These are phyloP conservation scores for Lentinus polychrous DNA, from an alignment of 1,284 basidiomycete species.

Conservation along the genomic window DNA sequence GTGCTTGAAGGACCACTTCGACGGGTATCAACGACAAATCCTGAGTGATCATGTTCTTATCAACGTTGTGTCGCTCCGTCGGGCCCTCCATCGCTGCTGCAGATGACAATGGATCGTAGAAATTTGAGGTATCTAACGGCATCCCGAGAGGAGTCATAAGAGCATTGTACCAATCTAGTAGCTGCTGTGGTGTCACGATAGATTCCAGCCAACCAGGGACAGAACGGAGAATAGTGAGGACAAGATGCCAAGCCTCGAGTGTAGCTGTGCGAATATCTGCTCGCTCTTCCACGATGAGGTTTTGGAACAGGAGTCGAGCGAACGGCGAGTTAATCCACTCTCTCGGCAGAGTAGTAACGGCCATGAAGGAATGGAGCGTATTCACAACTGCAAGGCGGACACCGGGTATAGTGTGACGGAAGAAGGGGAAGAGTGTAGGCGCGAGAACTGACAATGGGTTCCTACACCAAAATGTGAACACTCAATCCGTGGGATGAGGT, in stretches of 20 bases:
- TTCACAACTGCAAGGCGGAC: constrained; percentile 93
- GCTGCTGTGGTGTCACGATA: constrained; percentile 44
- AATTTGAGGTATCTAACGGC: constrained; percentile 66
- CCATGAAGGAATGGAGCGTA: constrained; percentile 84
- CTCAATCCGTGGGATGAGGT: neutral
- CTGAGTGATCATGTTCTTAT: constrained; percentile 93
- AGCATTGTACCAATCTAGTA: constrained; percentile 80
- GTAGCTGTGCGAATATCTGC: constrained; percentile 79
- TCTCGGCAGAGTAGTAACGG: constrained; percentile 65
- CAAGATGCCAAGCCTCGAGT: constrained; percentile 72
- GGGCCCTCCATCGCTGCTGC: constrained; percentile 36
- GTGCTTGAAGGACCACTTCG: constrained; percentile 78
- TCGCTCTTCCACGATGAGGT: constrained; percentile 91
- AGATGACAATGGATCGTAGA: constrained; percentile 58
- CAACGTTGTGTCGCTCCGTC: constrained; percentile 83
- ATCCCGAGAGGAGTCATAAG: constrained; percentile 90
- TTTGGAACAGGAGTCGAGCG: constrained; percentile 87
- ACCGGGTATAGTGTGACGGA: constrained; percentile 93
- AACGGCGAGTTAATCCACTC: constrained; percentile 82
- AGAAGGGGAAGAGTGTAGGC: constrained; percentile 90
- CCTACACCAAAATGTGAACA: constrained; percentile 31
- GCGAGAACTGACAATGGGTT: constrained; percentile 75
- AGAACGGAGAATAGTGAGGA: constrained; percentile 49
- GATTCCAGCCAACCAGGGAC: constrained; percentile 43
- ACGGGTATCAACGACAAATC: constrained; percentile 81